These are phyloP conservation scores for Phytophthora sansomeana DNA, from an alignment of 352 stramenopile genomes.

Conservation along the genomic window DNA sequence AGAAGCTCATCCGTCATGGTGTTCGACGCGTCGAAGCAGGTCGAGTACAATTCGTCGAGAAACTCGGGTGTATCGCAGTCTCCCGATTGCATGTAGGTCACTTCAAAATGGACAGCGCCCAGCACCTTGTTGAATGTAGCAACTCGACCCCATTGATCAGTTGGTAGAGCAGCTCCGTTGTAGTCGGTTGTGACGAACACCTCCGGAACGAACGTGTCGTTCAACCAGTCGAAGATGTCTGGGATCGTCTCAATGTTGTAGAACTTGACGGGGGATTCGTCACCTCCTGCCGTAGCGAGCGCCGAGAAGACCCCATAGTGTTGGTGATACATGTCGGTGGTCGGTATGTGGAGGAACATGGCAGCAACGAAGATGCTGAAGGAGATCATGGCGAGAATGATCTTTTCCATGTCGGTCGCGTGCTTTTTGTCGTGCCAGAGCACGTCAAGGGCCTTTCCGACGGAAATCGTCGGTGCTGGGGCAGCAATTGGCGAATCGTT, in stretches of 20 bases:
- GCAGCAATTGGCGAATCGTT: conserved; percentile 1
- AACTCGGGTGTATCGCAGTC: conserved; percentile 37
- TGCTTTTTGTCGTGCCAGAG: conserved; percentile 55
- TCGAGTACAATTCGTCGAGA: conserved; percentile 42
- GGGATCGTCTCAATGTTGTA: conserved; percentile 47
- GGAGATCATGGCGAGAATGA: conserved; percentile 45
- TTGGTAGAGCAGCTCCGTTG: conserved; percentile 40
- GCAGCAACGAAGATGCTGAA: conserved; percentile 52
- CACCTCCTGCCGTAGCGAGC: conserved; percentile 49
- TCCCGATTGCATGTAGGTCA: conserved; percentile 16
- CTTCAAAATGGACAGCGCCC: conserved; percentile 43
- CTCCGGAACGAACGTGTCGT: conserved; percentile 48
- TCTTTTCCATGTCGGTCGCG: conserved; percentile 43
- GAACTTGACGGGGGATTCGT: conserved; percentile 56
- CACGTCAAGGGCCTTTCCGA: conserved; percentile 40
- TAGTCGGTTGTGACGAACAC: conserved; percentile 60
- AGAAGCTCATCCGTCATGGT: conserved; percentile 31
- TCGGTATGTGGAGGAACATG: conserved; percentile 55
- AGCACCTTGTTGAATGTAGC: conserved; percentile 53
- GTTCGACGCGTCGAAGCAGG: conserved; percentile 41
- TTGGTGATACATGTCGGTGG: conserved; percentile 42
- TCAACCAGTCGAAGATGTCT: conserved; percentile 58
- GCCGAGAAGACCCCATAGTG: conserved; percentile 39
- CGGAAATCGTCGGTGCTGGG: conserved; percentile 14
- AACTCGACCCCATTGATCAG: conserved; percentile 38